Evolutionary conservation across 176 grass and related monocot genomes (phyloP).

Genomic region (Musa schizocarpa): DNA sequence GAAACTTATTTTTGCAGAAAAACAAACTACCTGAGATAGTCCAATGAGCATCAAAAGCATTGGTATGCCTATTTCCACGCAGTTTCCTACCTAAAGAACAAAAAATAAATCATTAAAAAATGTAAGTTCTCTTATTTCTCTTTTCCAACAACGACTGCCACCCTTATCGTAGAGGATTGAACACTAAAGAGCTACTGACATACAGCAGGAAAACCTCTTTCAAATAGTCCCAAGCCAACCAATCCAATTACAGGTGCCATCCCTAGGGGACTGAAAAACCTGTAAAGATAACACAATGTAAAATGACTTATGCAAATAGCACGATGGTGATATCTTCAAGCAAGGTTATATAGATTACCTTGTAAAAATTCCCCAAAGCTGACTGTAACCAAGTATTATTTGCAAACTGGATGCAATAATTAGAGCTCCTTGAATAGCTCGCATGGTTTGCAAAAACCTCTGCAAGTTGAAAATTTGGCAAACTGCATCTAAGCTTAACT

Average conservation of each 20-base stretch:
- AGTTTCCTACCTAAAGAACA: constrained; percentile 40
- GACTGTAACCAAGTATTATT: constrained; percentile 47
- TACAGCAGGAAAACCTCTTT: constrained; percentile 50
- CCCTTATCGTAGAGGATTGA: background rate
- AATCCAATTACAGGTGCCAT: constrained; percentile 47
- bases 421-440: constrained; percentile 47
- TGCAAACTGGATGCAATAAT: constrained; percentile 49
- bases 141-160: background rate
- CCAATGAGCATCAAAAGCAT: constrained; percentile 47
- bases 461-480: constrained; percentile 17
- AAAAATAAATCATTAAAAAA: background rate
- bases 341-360: constrained; percentile 20
- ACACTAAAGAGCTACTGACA: constrained; percentile 4
- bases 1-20: background rate
- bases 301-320: background rate
- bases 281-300: background rate
- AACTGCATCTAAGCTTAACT: background rate
- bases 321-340: background rate
- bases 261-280: constrained; percentile 48
- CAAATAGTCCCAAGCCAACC: constrained; percentile 47
- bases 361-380: constrained; percentile 45
- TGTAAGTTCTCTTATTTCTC: background rate
- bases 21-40: constrained; percentile 34
- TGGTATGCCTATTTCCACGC: constrained; percentile 46
- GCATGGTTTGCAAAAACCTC: constrained; percentile 55